These are phyloP conservation scores for Pholiota molesta DNA, from an alignment of 768 basidiomycete species.

Conservation along the genomic window DNA sequence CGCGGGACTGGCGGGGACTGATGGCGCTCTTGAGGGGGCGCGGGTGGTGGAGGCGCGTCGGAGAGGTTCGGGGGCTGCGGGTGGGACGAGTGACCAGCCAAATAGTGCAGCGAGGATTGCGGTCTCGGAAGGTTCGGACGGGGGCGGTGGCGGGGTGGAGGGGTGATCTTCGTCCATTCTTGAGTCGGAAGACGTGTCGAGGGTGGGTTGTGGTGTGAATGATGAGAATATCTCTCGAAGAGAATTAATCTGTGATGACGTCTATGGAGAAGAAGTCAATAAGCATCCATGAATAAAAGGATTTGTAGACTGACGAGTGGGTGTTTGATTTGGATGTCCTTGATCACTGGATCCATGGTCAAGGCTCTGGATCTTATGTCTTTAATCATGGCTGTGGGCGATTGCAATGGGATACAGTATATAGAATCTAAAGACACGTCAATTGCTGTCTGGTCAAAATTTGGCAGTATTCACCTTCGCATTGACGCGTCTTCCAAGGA, in stretches of 20 bases:
- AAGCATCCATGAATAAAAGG: background rate
- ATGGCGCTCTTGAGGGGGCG: constrained; percentile 30
- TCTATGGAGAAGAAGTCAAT: constrained; percentile 39
- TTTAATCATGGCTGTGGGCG: constrained; percentile 63
- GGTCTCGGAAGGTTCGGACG: constrained; percentile 34
- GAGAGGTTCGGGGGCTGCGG: constrained; percentile 31
- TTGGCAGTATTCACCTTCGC: constrained; percentile 59
- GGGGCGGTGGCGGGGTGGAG: background rate
- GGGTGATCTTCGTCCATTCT: constrained; percentile 12
- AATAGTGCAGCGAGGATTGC: constrained; percentile 51
- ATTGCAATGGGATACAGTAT: constrained; percentile 73
- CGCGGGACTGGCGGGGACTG: constrained; percentile 32
- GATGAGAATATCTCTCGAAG: constrained; percentile 50
- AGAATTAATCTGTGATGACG: constrained; percentile 55
- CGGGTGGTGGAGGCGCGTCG: constrained; percentile 35
- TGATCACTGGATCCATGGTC: constrained; percentile 52
- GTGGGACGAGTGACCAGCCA: constrained; percentile 51
- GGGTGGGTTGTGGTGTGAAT: constrained; percentile 25
- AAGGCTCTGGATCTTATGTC: constrained; percentile 61
- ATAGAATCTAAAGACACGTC: constrained; percentile 51
- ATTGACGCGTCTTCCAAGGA: constrained; percentile 83
- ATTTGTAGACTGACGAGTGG: constrained; percentile 58
- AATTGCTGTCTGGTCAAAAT: background rate
- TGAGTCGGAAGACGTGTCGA: constrained; percentile 5
- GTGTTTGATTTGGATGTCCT: constrained; percentile 64